Evolutionary conservation across 2,329 filamentous ascomycete genomes (phyloP), one percentile per base, ranked within the genome.

Genomic region (Arthrobotrys musiformis): DNA sequence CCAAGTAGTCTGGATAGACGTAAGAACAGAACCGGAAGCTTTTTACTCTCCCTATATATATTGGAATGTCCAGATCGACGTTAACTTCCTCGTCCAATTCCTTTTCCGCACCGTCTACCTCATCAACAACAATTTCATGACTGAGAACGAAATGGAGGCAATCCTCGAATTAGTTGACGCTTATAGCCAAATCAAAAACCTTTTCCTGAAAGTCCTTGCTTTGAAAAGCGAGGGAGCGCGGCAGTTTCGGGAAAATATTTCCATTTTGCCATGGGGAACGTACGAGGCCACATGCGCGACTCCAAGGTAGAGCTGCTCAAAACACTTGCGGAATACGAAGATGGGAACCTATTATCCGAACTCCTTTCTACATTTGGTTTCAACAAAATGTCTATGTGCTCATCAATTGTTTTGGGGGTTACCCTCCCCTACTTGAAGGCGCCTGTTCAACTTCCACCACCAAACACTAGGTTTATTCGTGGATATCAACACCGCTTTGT

Each of bases 51-150:
- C 30, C 30, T 9, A 5, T 9, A 9, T 5, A 33, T 33, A 33
- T 33, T 4, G 9, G 5, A 50, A 17, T 15, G 24, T 35, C 13
- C 17, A 7, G n/a, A 35, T 33, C 4, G 42, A 50, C n/a, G 4
- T 15, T 15, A 33, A 50, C n/a, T 64, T 64, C 46, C 4, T 64
- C 19, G 7, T 11, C 37, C 37, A 22, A 22, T 64, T 64, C n/a
- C 22, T 64, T 13, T 24, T 7, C 22, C 26, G 24, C 8, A 64
- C 60, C 3, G n/a, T 35, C 3, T 64, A 48, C 15, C 24, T 64
- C 9, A 48, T 64, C 19, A 64, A 50, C 42, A 64, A 64, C 60
- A 50, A 64, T 28, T 15, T 48, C 17, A 11, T 64, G 2, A 3
- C 8, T 4, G 40, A 46, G 2, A 15, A 35, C 22, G 24, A 64